Evolutionary conservation across 2,329 filamentous ascomycete species (phyloP).

Genomic region (Exophiala sp.): DNA sequence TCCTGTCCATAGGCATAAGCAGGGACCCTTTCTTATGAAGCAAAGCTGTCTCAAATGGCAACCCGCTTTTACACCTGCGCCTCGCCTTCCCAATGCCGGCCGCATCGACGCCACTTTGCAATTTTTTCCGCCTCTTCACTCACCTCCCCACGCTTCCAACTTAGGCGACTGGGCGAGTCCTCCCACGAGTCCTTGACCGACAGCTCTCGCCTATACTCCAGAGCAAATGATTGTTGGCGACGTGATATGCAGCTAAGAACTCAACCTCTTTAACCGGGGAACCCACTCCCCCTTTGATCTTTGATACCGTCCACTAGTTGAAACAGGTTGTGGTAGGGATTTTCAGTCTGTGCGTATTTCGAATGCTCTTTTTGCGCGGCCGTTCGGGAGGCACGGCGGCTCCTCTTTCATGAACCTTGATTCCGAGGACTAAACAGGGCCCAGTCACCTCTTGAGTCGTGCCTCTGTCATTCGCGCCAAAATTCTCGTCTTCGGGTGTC

Average conservation of each 20-base stretch:
- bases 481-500: not conserved
- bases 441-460: not conserved
- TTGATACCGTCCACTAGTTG: not conserved
- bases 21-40: no score
- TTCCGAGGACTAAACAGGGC: not conserved
- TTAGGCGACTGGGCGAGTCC: not conserved
- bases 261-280: not conserved
- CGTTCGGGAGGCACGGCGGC: constrained; percentile 10
- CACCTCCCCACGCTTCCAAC: not conserved
- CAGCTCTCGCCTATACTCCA: not conserved
- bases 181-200: not conserved
- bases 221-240: not conserved
- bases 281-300: not conserved
- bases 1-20: no score
- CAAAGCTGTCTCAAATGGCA: not conserved
- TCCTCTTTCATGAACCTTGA: not conserved
- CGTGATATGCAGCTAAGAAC: not conserved
- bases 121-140: constrained; percentile 1
- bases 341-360: constrained; percentile 1
- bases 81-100: not conserved
- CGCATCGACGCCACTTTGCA: constrained; percentile 1
- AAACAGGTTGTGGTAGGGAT: not conserved
- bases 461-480: not conserved
- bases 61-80: not conserved
- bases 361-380: constrained; percentile 5